Base-by-base conservation (phyloP, 2,329 filamentous ascomycete genomes). In the Tolypocladium ophioglossoides region DNA sequence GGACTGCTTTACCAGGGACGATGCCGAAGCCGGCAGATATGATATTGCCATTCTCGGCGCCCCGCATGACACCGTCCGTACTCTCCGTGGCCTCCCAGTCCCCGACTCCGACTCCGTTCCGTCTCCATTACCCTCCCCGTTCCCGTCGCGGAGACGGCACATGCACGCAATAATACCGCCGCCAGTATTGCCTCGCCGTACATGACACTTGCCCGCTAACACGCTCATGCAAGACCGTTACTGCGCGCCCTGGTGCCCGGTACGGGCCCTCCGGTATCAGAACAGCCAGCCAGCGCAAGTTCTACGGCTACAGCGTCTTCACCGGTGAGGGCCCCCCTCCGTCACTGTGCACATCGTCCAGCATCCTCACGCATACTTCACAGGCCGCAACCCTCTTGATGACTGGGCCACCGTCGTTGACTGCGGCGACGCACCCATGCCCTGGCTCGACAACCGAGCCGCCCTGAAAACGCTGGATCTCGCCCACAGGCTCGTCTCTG, bases 211-310 rank as follows among this genome's bases (percentile, higher is more conserved):
- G 24, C 16, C 18, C 18, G 16, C 44, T 47, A 2, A 47, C 44
- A 12, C 44, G 24, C 16, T 32, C 24, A 32, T 7, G 7, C 9
- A 5, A 62, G 61, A 58, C 58, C 11, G 60, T 60, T 7, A 63
- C 59, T 2, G 58, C 56, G 20, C 56, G 62, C 5, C 62, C 60
- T 0, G 61, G 61, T 1, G 60, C 85, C 12, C 80, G 90, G 11
- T 95, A 95, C 64, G 90, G 90, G 0, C 90, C 90, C 30, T 82
- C 87, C 39, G 87, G 87, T 34, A 94, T 95, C 61, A 84, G 90
- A 54, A 83, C 86, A 30, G 90, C 87, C 40, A 90, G 86, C 39
- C 78, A 84, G 11, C 82, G 89, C 38, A 89, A 58, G 51, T 54
- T 55, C 18, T 58, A 59, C 39, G 56, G 61, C 37, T 58, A 61